Evolutionary conservation across 164 flowering plant species (phyloP).

Genomic region (Liriodendron chinense): DNA sequence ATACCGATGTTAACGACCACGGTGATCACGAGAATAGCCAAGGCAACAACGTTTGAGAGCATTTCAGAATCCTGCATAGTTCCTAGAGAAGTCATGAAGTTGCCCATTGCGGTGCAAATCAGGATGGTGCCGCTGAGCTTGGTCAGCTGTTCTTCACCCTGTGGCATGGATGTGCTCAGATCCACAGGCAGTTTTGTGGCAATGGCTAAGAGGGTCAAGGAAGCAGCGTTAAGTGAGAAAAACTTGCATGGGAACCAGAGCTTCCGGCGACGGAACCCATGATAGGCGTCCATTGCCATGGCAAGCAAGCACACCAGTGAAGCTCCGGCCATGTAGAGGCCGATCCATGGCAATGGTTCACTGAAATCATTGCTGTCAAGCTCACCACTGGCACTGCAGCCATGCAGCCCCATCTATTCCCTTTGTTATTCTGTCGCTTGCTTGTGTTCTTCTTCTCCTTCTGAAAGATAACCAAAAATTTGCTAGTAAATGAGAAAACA

Average conservation of each 20-base stretch:
- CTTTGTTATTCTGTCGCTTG: too few species aligned
- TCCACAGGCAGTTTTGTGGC: constrained; percentile 58
- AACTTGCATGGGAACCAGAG: constrained; percentile 64
- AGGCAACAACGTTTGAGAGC: constrained; percentile 43
- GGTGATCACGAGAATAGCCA: constrained; percentile 55
- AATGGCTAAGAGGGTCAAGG: constrained; percentile 46
- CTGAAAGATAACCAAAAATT: too few species aligned
- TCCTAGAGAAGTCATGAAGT: constrained; percentile 66
- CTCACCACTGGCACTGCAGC: too few species aligned
- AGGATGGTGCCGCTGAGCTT: constrained; percentile 56
- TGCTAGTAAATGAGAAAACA: too few species aligned
- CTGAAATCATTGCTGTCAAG: constrained; percentile 37
- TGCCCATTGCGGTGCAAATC: constrained; percentile 49
- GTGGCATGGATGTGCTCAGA: constrained; percentile 59
- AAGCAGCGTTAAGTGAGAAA: constrained; percentile 55
- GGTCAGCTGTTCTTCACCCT: constrained; percentile 47
- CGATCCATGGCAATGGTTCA: constrained; percentile 9
- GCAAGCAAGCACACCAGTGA: constrained; percentile 43
- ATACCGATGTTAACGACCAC: constrained; percentile 47
- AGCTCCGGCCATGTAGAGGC: constrained; percentile 52
- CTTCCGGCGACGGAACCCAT: constrained; percentile 33
- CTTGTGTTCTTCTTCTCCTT: too few species aligned
- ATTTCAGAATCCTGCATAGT: constrained; percentile 39
- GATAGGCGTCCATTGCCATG: constrained; percentile 44
- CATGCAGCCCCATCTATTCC: too few species aligned